Evolutionary conservation across 1,284 basidiomycete genomes (phyloP).

Genomic region (Apiotrichum domesticum): DNA sequence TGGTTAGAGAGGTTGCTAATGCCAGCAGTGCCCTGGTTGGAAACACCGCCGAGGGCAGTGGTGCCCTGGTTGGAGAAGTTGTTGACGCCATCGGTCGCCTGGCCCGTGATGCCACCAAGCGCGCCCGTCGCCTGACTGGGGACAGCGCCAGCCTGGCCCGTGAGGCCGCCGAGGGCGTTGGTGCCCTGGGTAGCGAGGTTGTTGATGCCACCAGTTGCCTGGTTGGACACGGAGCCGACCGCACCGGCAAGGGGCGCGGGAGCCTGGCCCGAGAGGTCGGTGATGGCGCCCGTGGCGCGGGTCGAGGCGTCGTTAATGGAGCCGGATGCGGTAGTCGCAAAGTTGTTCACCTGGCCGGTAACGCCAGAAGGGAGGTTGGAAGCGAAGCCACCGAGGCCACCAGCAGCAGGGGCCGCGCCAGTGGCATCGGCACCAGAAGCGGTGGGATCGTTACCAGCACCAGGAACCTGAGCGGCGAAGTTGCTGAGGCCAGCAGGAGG

Average conservation of each 20-base stretch:
- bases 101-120: no score
- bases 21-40: no score
- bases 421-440: not conserved
- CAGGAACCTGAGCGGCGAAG: not conserved
- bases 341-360: not conserved
- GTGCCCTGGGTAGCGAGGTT: not conserved
- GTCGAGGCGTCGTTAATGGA: not conserved
- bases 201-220: not conserved
- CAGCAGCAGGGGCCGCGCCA: no score
- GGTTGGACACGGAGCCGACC: not conserved
- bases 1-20: no score
- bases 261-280: not conserved
- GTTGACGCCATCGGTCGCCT: no score
- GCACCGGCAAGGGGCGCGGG: not conserved
- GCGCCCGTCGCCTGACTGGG: not conserved
- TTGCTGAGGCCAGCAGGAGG: slow-evolving; percentile 1
- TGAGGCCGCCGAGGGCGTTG: not conserved
- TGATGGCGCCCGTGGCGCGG: not conserved
- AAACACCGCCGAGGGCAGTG: no score
- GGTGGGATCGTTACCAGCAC: not conserved
- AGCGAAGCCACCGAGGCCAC: no score
- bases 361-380: no score
- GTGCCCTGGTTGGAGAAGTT: no score
- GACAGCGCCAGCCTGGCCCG: not conserved
- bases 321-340: not conserved